Percentiles rank a stretch among this genome's conserved stretches.
These are phyloP conservation scores for Rhizopogon vinicolor DNA, from an alignment of 768 basidiomycete species.

Conservation along the genomic window DNA sequence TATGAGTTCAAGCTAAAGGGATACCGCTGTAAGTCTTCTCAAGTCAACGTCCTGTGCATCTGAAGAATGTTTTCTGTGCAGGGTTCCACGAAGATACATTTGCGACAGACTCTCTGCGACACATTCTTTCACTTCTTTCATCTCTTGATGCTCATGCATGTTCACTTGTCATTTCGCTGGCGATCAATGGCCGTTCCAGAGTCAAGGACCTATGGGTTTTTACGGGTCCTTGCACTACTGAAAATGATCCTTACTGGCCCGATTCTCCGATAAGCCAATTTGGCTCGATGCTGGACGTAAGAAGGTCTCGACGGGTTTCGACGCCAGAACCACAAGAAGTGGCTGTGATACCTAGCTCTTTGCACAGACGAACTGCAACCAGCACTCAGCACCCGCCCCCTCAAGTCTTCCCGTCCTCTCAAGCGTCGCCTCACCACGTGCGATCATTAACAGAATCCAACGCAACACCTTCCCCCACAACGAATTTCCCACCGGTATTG, in stretches of 20 bases:
- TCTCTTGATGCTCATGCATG: constrained; percentile 68
- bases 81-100: constrained; percentile 81
- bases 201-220: constrained; percentile 80
- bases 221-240: constrained; percentile 44
- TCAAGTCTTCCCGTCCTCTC: constrained; percentile 9
- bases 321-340: constrained; percentile 25
- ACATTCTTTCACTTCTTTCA: constrained; percentile 63
- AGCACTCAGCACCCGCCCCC: constrained; percentile 21
- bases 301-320: constrained; percentile 27
- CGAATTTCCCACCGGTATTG: constrained; percentile 12
- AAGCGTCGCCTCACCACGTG: constrained; percentile 20
- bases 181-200: constrained; percentile 67
- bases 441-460: constrained; percentile 32
- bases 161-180: constrained; percentile 62
- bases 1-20: constrained; percentile 83
- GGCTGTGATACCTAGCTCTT: constrained; percentile 20
- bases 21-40: constrained; percentile 57
- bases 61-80: constrained; percentile 26
- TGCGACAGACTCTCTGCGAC: constrained; percentile 65
- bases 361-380: constrained; percentile 28
- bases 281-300: constrained; percentile 31
- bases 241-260: constrained; percentile 27
- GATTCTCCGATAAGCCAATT: constrained; percentile 31
- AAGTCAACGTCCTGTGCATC: constrained; percentile 8
- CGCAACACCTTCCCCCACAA: constrained; percentile 13